Conservation (phyloP, 2,329 filamentous ascomycete genomes). For the Ploettnerulaceae sp. region DNA sequence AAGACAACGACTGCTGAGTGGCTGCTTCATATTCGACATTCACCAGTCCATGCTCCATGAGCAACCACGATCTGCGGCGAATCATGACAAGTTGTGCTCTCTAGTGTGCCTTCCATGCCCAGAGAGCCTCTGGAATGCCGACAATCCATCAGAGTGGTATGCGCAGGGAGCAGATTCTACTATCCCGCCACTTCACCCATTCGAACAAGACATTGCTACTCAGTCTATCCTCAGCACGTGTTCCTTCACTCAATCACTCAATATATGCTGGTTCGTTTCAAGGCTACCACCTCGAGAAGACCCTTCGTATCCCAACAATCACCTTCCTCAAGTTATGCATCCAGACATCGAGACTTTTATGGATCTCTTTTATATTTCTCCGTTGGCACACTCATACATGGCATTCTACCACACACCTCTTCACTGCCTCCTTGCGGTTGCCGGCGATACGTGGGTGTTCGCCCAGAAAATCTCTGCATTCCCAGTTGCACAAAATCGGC, state of each 20-base stretch:
- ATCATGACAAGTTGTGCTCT: slow-evolving; percentile 11
- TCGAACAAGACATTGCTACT: slow-evolving; percentile 15
- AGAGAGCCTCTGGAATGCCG: slow-evolving; percentile 46
- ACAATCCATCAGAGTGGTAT: slow-evolving; percentile 44
- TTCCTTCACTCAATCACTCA: slow-evolving; percentile 26
- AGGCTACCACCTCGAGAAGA: slow-evolving; percentile 24
- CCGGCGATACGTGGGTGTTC: slow-evolving; percentile 55
- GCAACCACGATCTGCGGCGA: slow-evolving; percentile 35
- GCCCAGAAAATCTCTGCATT: slow-evolving; percentile 49
- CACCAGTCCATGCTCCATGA: slow-evolving; percentile 51
- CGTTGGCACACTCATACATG: slow-evolving; percentile 49
- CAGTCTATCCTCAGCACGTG: slow-evolving; percentile 11
- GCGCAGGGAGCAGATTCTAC: slow-evolving; percentile 14
- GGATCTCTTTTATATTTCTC: slow-evolving; percentile 41
- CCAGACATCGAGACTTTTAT: slow-evolving; percentile 19
- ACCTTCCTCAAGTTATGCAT: slow-evolving; percentile 12
- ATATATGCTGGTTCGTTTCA: slow-evolving; percentile 26
- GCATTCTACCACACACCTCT: slow-evolving; percentile 56
- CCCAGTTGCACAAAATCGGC: slow-evolving; percentile 42
- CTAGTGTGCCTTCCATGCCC: slow-evolving; percentile 32
- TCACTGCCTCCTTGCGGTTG: slow-evolving; percentile 51
- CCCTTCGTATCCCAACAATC: slow-evolving; percentile 32
- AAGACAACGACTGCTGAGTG: slow-evolving; percentile 48
- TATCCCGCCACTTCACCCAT: slow-evolving; percentile 15
- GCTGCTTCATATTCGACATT: slow-evolving; percentile 52